Evolutionary conservation across 768 basidiomycete species (phyloP).

Genomic region (Pholiota microspora): DNA sequence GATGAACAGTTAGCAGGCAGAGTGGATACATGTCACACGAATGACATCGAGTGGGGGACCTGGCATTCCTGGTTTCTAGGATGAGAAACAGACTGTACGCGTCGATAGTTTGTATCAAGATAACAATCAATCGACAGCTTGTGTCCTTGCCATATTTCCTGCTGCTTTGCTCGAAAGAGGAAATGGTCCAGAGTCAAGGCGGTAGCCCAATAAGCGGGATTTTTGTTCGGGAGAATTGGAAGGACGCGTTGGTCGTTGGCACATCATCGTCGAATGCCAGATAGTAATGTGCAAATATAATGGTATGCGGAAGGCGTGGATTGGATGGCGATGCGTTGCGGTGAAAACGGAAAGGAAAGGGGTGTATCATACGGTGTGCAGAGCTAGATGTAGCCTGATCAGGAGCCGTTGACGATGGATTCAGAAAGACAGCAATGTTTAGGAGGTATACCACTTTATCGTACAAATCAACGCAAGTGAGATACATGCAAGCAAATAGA

Average conservation of each 20-base stretch:
- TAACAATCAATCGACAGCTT: neutral
- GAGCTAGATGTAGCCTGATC: too few relatives aligned
- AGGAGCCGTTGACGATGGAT: too few relatives aligned
- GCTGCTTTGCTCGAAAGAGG: neutral
- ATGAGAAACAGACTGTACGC: neutral
- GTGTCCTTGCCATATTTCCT: neutral
- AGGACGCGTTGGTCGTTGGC: neutral
- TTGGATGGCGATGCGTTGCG: neutral
- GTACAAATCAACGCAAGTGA: neutral
- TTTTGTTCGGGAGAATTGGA: neutral
- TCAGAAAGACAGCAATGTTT: too few relatives aligned
- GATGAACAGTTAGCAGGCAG: neutral
- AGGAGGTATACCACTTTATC: neutral
- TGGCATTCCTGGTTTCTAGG: neutral
- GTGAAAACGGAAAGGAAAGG: neutral
- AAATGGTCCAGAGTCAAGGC: neutral
- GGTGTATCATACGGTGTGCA: neutral
- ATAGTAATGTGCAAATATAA: neutral
- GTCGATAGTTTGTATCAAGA: neutral
- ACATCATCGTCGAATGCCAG: neutral
- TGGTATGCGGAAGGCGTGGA: neutral
- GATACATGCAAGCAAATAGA: neutral
- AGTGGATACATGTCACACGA: slow-evolving; percentile 3
- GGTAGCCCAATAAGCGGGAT: neutral
- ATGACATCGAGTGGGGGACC: neutral